Percentiles rank a stretch among this genome's conserved stretches.
Evolutionary conservation across 768 basidiomycete genomes (phyloP).

Genomic region (Agaricus blazei): DNA sequence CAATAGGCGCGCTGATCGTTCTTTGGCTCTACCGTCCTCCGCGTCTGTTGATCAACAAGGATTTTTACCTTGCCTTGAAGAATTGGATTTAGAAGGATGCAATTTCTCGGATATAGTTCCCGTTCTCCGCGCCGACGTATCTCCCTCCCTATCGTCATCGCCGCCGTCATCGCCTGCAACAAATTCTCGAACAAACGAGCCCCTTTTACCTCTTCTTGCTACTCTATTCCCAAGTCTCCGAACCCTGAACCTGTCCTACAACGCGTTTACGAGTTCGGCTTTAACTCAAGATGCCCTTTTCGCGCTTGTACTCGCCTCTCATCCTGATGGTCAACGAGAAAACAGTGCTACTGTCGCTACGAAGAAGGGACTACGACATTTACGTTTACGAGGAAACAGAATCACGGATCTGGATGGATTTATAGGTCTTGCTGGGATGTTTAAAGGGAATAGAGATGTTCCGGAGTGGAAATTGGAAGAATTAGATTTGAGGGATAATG

Average conservation of each 20-base stretch:
- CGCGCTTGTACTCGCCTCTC: conserved; percentile 44
- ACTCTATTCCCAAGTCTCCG: conserved; percentile 66
- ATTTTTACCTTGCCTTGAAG: conserved; percentile 64
- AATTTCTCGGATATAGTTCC: conserved; percentile 56
- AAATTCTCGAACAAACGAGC: conserved; percentile 37
- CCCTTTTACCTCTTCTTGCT: conserved; percentile 53
- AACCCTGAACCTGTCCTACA: conserved; percentile 74
- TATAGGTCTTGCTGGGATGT: conserved; percentile 51
- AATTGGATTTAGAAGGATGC: conserved; percentile 71
- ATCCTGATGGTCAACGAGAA: conserved; percentile 3
- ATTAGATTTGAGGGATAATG: conserved; percentile 78
- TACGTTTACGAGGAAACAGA: conserved; percentile 66
- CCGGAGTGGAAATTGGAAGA: conserved; percentile 77
- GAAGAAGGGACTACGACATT: conserved; percentile 56
- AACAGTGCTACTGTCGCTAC: neutral
- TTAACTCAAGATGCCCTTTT: conserved; percentile 45
- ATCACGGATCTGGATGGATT: conserved; percentile 61
- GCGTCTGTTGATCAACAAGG: conserved; percentile 24
- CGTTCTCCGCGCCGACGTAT: conserved; percentile 32
- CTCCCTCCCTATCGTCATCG: conserved; percentile 16
- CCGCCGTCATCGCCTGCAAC: conserved; percentile 26
- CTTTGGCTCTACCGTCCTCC: conserved; percentile 47
- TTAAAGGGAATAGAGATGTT: conserved; percentile 59
- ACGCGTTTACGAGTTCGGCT: conserved; percentile 51
- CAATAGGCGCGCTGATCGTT: conserved; percentile 63